These are phyloP conservation scores for Ceratocystis papillata DNA, from an alignment of 2,329 filamentous ascomycete species.

Conservation along the genomic window DNA sequence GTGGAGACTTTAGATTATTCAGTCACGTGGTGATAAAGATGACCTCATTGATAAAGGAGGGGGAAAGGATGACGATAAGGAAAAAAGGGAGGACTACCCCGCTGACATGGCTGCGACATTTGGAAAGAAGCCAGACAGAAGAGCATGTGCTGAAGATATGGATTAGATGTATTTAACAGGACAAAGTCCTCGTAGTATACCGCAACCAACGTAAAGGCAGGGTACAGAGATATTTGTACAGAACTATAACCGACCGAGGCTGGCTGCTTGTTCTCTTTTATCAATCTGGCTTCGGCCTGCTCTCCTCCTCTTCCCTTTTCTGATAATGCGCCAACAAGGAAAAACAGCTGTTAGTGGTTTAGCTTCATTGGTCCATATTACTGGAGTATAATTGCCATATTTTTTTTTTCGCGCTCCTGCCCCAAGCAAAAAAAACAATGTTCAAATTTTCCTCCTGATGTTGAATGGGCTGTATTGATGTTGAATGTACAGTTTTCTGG, in stretches of 20 bases:
- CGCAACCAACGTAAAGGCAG: too few relatives aligned
- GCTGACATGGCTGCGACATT: not conserved
- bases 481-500: not conserved
- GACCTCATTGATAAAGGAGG: slow-evolving; percentile 9
- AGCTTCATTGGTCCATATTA: slow-evolving; percentile 7
- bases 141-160: not conserved
- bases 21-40: slow-evolving; percentile 7
- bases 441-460: slow-evolving; percentile 16
- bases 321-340: not conserved
- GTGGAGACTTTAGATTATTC: not conserved
- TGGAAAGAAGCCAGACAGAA: too few relatives aligned
- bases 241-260: too few relatives aligned
- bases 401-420: slow-evolving; percentile 2
- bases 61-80: not conserved
- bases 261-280: too few relatives aligned
- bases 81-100: not conserved
- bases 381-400: not conserved
- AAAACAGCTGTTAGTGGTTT: slow-evolving; percentile 13
- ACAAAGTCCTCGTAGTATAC: too few relatives aligned
- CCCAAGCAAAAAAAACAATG: not conserved
- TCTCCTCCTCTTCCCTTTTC: not conserved
- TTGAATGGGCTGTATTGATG: not conserved
- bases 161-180: too few relatives aligned
- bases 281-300: too few relatives aligned
- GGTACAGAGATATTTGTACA: too few relatives aligned